phyloP scores from a whole-genome alignment of 2,329 filamentous ascomycete genomes.

The Sclerotiophoma versabilis region DNA sequence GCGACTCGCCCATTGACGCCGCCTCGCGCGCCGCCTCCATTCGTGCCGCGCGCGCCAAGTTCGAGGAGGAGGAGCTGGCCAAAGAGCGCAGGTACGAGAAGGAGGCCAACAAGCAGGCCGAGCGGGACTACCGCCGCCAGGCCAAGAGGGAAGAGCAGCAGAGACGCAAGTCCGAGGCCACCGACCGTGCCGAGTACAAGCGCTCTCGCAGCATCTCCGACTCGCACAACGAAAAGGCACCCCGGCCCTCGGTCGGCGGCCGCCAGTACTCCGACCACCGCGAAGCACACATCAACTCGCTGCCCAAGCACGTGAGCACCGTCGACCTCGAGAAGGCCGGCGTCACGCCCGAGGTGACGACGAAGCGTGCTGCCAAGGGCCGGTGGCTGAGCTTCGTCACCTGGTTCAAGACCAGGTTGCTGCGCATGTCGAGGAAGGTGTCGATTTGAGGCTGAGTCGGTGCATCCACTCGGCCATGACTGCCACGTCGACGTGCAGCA shows the following conservation, averaged over 20 bases:
- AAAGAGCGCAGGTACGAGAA: constrained; percentile 63
- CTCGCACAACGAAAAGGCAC: constrained; percentile 38
- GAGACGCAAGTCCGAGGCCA: constrained; percentile 51
- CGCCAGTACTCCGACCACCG: constrained; percentile 49
- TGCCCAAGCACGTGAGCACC: constrained; percentile 43
- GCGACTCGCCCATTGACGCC: constrained; percentile 58
- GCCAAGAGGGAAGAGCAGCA: constrained; percentile 54
- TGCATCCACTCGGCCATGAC: background rate
- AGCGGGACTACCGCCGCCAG: constrained; percentile 55
- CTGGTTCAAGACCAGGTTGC: constrained; percentile 63
- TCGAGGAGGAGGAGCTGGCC: constrained; percentile 65
- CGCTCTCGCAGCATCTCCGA: constrained; percentile 43
- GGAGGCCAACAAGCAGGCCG: constrained; percentile 56
- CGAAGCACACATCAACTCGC: constrained; percentile 44
- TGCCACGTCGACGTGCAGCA: constrained; percentile 16
- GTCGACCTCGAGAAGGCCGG: constrained; percentile 42
- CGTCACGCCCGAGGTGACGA: constrained; percentile 39
- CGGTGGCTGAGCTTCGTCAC: constrained; percentile 63
- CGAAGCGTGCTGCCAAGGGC: constrained; percentile 48
- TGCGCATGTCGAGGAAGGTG: constrained; percentile 53
- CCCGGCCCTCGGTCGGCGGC: constrained; percentile 43
- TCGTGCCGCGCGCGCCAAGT: constrained; percentile 63
- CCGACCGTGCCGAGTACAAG: constrained; percentile 37
- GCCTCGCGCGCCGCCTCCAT: constrained; percentile 63
- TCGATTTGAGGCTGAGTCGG: constrained; percentile 4